A percentile compares a stretch with the other conserved stretches of the same genome.
These are phyloP conservation scores for Zymoseptoria tritici DNA, from an alignment of 2,329 filamentous ascomycete species.

Conservation along the genomic window DNA sequence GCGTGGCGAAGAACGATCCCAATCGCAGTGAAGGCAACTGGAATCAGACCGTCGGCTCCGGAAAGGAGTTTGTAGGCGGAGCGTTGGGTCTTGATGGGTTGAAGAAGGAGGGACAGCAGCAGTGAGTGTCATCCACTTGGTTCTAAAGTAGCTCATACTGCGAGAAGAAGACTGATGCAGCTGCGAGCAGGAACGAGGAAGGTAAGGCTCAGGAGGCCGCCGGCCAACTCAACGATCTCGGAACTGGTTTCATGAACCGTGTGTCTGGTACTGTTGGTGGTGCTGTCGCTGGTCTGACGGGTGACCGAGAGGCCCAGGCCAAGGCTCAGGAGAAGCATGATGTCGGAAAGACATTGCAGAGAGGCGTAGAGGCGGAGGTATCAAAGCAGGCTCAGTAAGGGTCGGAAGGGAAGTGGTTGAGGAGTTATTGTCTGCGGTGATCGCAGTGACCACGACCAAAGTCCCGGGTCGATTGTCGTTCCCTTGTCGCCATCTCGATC, in stretches of 20 bases:
- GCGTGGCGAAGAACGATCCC: constrained; percentile 64
- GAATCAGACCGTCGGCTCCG: constrained; percentile 63
- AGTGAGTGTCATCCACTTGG: constrained; percentile 34
- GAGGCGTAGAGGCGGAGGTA: constrained; percentile 74
- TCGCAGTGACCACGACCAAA: neutral
- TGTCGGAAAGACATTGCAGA: constrained; percentile 73
- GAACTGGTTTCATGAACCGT: constrained; percentile 49
- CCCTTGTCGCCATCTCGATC: neutral
- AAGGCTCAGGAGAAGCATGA: constrained; percentile 67
- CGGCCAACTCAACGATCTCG: constrained; percentile 70
- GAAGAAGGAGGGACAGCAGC: constrained; percentile 65
- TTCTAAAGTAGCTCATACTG: neutral
- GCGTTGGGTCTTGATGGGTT: constrained; percentile 67
- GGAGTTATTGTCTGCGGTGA: neutral
- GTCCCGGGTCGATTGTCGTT: neutral
- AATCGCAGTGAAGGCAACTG: constrained; percentile 66
- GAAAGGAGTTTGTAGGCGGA: constrained; percentile 74
- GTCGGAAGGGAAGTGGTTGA: constrained; percentile 1
- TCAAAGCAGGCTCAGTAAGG: constrained; percentile 53
- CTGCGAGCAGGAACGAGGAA: constrained; percentile 49
- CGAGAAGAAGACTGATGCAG: neutral
- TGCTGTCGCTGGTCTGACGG: constrained; percentile 64
- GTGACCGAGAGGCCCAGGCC: constrained; percentile 50
- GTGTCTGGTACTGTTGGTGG: constrained; percentile 55
- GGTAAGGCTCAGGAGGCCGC: constrained; percentile 77